Evolutionary conservation across 176 grass and related monocot species (phyloP), one percentile per base, ranked within the genome.

Genomic region (Bothriochloa decipiens): DNA sequence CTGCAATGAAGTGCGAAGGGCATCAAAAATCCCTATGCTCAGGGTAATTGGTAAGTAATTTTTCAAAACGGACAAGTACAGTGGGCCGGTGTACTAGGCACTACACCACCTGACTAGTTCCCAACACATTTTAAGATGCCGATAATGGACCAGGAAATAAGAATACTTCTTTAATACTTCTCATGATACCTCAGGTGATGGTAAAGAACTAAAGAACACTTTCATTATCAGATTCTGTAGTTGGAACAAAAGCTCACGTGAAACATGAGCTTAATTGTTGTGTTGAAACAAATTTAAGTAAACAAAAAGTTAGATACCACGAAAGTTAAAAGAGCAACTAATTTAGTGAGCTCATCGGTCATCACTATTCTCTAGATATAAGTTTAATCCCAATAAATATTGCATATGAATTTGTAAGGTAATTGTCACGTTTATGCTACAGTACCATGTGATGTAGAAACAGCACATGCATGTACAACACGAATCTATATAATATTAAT

Each of bases 1-100:
- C 91, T 93, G 78, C 45, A 78, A 12, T 23, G 15, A 55, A 77
- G 53, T 7, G 29, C 39, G 50, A 11, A 0, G 64, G 55, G 61
- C 36, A 65, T 73, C 14, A 70, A 28, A 77, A 7, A 23, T 60
- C 55, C 8, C 5, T 1, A 72, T 47, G 70, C n/a, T 72, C 70
- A 72, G 52, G 49, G 49, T 18, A 53, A 53, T 18, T 72, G 2
- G 5, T 26, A 45, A 45, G 11, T 16, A 46, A 27, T 46, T 26
- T 57, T 23, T 46, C 7, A 72, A 72, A 72, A 46, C 15, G 1
- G 70, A 46, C 41, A 42, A 27, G 41, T 72, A 72, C 25, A 13
- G 4, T n/a, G 6, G 13, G n/a, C 6, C 2, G 2, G 9, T 0
- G 3, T 47, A 27, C 7, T 72, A 50, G 25, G 71, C 71, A 50